Evolutionary conservation across 2,329 filamentous ascomycete species (phyloP).

Genomic region (Fusarium sacchari): DNA sequence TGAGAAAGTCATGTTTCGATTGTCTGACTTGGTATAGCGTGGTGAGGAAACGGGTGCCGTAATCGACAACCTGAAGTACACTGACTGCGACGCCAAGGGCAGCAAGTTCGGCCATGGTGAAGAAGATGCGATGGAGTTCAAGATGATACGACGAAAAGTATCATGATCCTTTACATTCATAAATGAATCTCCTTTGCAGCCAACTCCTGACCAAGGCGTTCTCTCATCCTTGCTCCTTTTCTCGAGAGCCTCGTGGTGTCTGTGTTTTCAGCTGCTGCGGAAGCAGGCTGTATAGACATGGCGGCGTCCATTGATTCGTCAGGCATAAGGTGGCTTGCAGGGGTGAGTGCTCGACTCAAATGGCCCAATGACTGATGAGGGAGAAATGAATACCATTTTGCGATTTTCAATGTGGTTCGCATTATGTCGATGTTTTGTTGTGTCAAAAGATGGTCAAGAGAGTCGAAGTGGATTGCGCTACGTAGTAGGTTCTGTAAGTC

Average conservation of each 20-base stretch:
- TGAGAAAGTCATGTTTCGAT: not conserved
- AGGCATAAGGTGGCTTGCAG: not conserved
- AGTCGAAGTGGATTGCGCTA: too few relatives aligned
- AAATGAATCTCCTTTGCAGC: not conserved
- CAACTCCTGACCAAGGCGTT: not conserved
- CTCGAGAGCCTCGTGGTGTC: not conserved
- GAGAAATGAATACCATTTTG: not conserved
- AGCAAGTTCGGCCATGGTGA: constrained; percentile 9
- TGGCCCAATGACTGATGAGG: not conserved
- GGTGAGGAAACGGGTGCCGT: constrained; percentile 6
- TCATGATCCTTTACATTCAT: not conserved
- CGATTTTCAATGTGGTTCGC: not conserved
- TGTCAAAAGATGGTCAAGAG: not conserved
- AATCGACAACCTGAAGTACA: constrained; percentile 10
- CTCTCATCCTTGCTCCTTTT: not conserved
- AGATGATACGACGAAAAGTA: not conserved
- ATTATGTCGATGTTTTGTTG: not conserved
- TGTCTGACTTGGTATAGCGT: not conserved
- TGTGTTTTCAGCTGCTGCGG: not conserved
- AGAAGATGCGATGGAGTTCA: not conserved
- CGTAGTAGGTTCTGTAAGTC: not conserved
- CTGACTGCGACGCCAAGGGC: constrained; percentile 1
- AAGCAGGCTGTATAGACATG: not conserved
- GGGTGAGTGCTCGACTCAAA: too few relatives aligned
- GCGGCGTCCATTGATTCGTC: not conserved